Evolutionary conservation across 2,329 filamentous ascomycete species (phyloP).

Genomic region (Helotiales sp.): DNA sequence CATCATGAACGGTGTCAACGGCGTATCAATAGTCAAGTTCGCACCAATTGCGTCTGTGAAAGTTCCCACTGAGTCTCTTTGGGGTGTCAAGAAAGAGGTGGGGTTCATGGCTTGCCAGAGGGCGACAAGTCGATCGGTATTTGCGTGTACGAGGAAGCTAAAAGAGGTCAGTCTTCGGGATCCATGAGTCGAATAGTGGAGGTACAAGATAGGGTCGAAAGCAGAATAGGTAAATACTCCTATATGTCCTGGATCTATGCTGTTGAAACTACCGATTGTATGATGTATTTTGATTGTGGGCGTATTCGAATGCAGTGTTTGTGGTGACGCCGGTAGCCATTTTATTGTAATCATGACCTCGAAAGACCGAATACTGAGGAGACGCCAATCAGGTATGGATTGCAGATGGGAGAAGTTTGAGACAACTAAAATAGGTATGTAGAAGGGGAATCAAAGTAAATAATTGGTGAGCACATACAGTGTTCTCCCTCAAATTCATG

Average conservation of each 20-base stretch:
- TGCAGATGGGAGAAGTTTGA: not conserved
- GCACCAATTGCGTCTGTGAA: constrained; percentile 31
- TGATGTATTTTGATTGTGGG: constrained; percentile 47
- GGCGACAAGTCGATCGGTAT: constrained; percentile 61
- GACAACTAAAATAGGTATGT: not conserved
- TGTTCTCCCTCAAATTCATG: not conserved
- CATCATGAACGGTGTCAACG: constrained; percentile 27
- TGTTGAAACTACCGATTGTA: constrained; percentile 37
- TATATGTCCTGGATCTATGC: constrained; percentile 37
- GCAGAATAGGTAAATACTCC: constrained; percentile 42
- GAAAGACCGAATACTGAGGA: not conserved
- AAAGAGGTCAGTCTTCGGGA: too few relatives aligned
- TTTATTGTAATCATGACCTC: constrained; percentile 31
- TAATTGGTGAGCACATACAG: not conserved
- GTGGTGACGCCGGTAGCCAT: constrained; percentile 42
- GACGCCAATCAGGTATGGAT: not conserved
- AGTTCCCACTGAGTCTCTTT: constrained; percentile 34
- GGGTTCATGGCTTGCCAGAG: constrained; percentile 48
- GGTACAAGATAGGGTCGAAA: constrained; percentile 49
- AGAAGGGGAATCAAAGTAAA: not conserved
- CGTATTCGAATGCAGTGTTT: constrained; percentile 44
- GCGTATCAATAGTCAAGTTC: constrained; percentile 31
- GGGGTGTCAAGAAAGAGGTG: constrained; percentile 32
- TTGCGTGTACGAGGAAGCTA: constrained; percentile 54
- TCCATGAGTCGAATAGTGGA: too few relatives aligned